Base-by-base conservation (phyloP, 192 early-diverging fungal species). In the Globomyces pollinis-pini region DNA sequence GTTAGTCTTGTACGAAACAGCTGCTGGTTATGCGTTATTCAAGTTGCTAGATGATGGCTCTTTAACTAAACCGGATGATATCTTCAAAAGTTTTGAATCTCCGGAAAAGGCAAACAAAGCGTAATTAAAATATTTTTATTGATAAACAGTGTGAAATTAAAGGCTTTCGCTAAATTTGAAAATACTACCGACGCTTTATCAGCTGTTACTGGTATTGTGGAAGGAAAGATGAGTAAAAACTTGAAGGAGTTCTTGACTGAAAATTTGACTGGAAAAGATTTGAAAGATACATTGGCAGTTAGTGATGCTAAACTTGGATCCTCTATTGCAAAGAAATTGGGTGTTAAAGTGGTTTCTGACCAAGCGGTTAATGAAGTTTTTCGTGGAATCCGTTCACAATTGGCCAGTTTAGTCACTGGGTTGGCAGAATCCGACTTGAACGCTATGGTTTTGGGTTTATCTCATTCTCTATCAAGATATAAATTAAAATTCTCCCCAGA, bases 401-500 rank as follows among this genome's bases (percentile, higher is more conserved):
- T 96, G 68, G 86, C 91, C 49, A 82, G 88, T 34, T 80, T 98
- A 45, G 87, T 98, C 66, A 78, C 87, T 57, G 91, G 91, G 65
- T 69, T 95, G 21, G 80, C 89, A 31, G 75, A 85, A n/a, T 55
- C 84, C n/a, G 93, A 95, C 63, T 80, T 98, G 81, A 83, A 81
- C 34, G 87, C 91, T 53, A 96, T 98, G 93, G 84, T 91, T 60
- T 86, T 98, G 47, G 96, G 96, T 86, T 86, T 99, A 49, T 95
- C 94, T 49, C 96, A 99, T 86, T 96, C 93, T 33, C 87, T 96
- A 42, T 99, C 96, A 18, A 90, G 96, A 32, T 95, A 96, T 78
- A 96, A 96, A 79, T 90, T 99, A 76, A 99, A 99, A 79, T 99
- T 99, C 84, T 89, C 86, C 38, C 91, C 94, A 61, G 96, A 99